A percentile compares a stretch with the other conserved stretches of the same genome.
These are phyloP conservation scores for Knoxdaviesia capensis DNA, from an alignment of 2,329 filamentous ascomycete species.

Conservation along the genomic window DNA sequence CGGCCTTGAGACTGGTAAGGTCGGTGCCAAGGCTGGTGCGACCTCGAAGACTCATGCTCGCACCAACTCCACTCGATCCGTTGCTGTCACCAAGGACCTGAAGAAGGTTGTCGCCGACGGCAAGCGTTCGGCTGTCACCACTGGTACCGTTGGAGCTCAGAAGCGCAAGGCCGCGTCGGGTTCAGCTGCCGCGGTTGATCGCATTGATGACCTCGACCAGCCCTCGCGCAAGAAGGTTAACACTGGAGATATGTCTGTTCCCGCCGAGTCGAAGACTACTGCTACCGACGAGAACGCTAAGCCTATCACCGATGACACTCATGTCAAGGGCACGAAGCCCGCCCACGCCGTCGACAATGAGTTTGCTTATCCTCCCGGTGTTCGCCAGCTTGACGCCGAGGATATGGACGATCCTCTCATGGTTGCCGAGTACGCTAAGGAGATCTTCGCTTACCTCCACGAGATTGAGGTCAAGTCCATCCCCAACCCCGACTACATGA, in stretches of 20 bases:
- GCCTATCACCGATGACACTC: slow-evolving; percentile 5
- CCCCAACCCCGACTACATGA: slow-evolving; percentile 89
- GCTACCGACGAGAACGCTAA: slow-evolving; percentile 9
- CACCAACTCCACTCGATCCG: slow-evolving; percentile 38
- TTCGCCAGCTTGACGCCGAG: slow-evolving; percentile 60
- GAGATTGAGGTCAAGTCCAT: slow-evolving; percentile 61
- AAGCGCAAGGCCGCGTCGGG: slow-evolving; percentile 46
- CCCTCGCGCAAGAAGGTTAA: slow-evolving; percentile 47
- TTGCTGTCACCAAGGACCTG: slow-evolving; percentile 42
- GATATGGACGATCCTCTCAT: slow-evolving; percentile 88
- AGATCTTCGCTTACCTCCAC: slow-evolving; percentile 91
- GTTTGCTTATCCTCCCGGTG: slow-evolving; percentile 11
- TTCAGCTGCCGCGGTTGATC: slow-evolving; percentile 2
- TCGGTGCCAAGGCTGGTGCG: slow-evolving; percentile 40
- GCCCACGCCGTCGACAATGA: slow-evolving; percentile 10
- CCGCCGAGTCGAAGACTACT: slow-evolving; percentile 12
- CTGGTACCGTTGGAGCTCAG: slow-evolving; percentile 41
- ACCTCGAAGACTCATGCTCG: slow-evolving; percentile 56
- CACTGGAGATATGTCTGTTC: slow-evolving; percentile 6
- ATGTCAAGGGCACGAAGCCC: too few species aligned
- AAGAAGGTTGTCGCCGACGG: slow-evolving; percentile 41
- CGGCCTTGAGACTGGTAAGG: slow-evolving; percentile 55
- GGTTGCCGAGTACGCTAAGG: slow-evolving; percentile 91
- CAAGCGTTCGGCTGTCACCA: slow-evolving; percentile 56
- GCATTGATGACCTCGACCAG: slow-evolving; percentile 12